Conservation (phyloP, 2,329 filamentous ascomycete species). For the Samsoniella hepiali region DNA sequence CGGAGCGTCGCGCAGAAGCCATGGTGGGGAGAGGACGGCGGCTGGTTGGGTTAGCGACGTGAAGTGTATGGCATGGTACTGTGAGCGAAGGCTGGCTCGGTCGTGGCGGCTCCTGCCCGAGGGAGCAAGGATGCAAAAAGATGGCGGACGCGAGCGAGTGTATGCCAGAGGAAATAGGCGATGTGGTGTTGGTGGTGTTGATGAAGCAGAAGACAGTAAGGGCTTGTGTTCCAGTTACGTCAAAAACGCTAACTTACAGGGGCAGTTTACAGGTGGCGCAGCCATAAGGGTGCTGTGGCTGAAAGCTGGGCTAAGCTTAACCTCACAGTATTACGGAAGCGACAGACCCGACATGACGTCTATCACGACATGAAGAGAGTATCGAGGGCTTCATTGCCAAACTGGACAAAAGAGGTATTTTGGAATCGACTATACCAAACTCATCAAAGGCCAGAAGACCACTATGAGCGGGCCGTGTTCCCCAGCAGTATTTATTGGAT, state of each 20-base stretch:
- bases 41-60: neutral
- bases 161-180: neutral
- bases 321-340: no score
- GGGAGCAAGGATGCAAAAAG: neutral
- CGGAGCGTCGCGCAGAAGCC: slow-evolving; percentile 37
- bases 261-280: neutral
- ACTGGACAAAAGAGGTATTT: no score
- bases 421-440: no score
- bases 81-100: neutral
- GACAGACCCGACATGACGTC: no score
- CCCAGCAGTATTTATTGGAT: no score
- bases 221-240: neutral
- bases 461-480: no score
- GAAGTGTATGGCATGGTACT: neutral
- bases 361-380: no score
- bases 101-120: neutral
- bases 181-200: neutral
- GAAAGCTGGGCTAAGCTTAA: no score
- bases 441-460: no score
- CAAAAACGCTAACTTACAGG: neutral
- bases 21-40: slow-evolving; percentile 27
- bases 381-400: no score
- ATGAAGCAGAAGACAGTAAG: neutral
- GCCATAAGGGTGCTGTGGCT: neutral
- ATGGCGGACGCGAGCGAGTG: neutral